These are phyloP conservation scores for Ogataea paradorogensis DNA, from an alignment of 805 yeast genomes.

Conservation along the genomic window DNA sequence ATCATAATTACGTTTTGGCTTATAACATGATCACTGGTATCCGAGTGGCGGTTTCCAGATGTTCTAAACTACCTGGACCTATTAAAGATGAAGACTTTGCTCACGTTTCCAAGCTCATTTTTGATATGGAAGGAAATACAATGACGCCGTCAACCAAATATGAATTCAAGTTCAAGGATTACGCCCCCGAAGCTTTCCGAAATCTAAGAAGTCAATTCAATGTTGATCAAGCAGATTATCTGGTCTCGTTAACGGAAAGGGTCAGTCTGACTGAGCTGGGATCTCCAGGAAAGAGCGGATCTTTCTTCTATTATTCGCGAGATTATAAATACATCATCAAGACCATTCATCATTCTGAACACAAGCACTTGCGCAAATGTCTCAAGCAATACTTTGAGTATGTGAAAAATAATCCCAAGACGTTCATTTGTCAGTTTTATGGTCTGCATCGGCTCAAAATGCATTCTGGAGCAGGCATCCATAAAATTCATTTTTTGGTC, in stretches of 20 bases:
- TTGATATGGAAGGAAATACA: slow-evolving; percentile 84
- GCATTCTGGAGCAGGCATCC: slow-evolving; percentile 55
- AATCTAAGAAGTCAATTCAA: slow-evolving; percentile 78
- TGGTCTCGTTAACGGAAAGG: slow-evolving; percentile 88
- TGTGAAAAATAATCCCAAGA: slow-evolving; percentile 79
- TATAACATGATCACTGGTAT: slow-evolving; percentile 98
- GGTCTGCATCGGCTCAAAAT: slow-evolving; percentile 92
- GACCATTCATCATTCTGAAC: slow-evolving; percentile 92
- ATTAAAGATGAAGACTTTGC: slow-evolving; percentile 69
- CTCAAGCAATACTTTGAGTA: slow-evolving; percentile 77
- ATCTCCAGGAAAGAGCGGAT: slow-evolving; percentile 96
- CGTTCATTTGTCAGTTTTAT: slow-evolving; percentile 90
- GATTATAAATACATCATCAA: slow-evolving; percentile 94
- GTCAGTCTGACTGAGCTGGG: slow-evolving; percentile 88
- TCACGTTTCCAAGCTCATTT: slow-evolving; percentile 74
- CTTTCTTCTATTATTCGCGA: slow-evolving; percentile 90
- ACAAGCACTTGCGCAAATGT: slow-evolving; percentile 71
- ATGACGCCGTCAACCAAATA: slow-evolving; percentile 90
- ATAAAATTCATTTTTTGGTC: slow-evolving; percentile 88
- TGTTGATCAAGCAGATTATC: slow-evolving; percentile 92
- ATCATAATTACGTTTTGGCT: slow-evolving; percentile 88
- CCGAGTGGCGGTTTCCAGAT: slow-evolving; percentile 88
- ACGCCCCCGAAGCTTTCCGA: slow-evolving; percentile 90
- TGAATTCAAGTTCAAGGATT: slow-evolving; percentile 95
- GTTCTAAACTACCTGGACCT: slow-evolving; percentile 80